Evolutionary conservation across 352 stramenopile genomes (phyloP).

Genomic region (Pythium sp.): DNA sequence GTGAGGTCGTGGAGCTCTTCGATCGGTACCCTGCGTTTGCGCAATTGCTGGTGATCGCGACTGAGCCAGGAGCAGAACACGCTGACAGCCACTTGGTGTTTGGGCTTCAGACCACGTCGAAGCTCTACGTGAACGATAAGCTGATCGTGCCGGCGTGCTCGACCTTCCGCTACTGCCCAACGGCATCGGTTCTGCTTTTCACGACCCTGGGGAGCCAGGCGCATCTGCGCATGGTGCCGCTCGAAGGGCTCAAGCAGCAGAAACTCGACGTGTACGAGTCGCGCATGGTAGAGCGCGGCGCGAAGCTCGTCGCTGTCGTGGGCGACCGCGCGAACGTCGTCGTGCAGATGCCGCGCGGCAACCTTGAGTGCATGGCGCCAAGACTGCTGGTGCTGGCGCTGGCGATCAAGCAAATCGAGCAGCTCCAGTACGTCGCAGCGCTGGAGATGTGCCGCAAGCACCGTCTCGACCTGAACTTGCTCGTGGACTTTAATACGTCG

Average conservation of each 20-base stretch:
- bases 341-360: conserved; percentile 75
- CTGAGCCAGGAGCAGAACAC: conserved; percentile 7
- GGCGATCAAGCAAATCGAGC: conserved; percentile 36
- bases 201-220: conserved; percentile 62
- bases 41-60: conserved; percentile 30
- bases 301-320: conserved; percentile 55
- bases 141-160: conserved; percentile 46
- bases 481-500: conserved; percentile 59
- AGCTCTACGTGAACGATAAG: conserved; percentile 49
- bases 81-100: conserved; percentile 25
- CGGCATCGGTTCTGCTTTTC: conserved; percentile 47
- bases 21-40: conserved; percentile 32
- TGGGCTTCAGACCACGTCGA: conserved; percentile 38
- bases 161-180: conserved; percentile 52
- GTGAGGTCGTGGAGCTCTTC: conserved; percentile 10
- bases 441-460: conserved; percentile 76
- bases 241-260: conserved; percentile 25
- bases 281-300: conserved; percentile 60
- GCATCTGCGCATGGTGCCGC: conserved; percentile 48
- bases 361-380: conserved; percentile 66
- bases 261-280: conserved; percentile 27
- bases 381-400: conserved; percentile 59
- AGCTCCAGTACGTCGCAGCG: conserved; percentile 38
- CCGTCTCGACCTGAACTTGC: conserved; percentile 73
- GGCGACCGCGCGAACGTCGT: conserved; percentile 53